A percentile compares a stretch with the other conserved stretches of the same genome.
phyloP scores from a whole-genome alignment of 352 stramenopile species.

The Pythium aristosporum region DNA sequence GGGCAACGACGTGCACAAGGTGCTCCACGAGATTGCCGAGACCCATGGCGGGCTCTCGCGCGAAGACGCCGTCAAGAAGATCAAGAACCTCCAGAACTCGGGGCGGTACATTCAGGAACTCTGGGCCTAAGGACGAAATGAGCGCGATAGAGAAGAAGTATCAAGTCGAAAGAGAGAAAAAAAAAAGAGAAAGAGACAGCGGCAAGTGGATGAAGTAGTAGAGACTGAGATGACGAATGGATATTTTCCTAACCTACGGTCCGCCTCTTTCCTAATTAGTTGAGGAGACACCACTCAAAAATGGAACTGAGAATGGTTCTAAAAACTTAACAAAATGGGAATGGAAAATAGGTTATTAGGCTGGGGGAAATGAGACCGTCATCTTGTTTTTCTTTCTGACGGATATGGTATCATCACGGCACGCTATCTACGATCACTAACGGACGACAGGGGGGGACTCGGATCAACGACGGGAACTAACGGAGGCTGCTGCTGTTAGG shows the following conservation, averaged over 20 bases:
- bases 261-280: too few species aligned
- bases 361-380: too few species aligned
- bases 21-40: slow-evolving; percentile 85
- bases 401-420: too few species aligned
- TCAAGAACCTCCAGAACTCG: slow-evolving; percentile 88
- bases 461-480: neutral
- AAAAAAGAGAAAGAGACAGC: neutral
- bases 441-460: too few species aligned
- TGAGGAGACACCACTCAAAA: too few species aligned
- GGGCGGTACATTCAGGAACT: slow-evolving; percentile 96
- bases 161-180: slow-evolving; percentile 3
- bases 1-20: slow-evolving; percentile 95
- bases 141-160: neutral
- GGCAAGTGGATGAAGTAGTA: neutral
- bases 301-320: too few species aligned
- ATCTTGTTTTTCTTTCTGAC: too few species aligned
- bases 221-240: neutral
- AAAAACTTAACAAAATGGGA: too few species aligned
- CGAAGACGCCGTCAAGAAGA: slow-evolving; percentile 67
- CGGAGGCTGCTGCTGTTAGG: neutral
- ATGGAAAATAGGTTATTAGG: too few species aligned
- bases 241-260: too few species aligned
- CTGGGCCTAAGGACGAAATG: slow-evolving; percentile 64
- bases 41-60: slow-evolving; percentile 52
- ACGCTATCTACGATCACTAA: too few species aligned